Conservation (phyloP, 495 filamentous ascomycete genomes). For the Letharia columbiana region DNA sequence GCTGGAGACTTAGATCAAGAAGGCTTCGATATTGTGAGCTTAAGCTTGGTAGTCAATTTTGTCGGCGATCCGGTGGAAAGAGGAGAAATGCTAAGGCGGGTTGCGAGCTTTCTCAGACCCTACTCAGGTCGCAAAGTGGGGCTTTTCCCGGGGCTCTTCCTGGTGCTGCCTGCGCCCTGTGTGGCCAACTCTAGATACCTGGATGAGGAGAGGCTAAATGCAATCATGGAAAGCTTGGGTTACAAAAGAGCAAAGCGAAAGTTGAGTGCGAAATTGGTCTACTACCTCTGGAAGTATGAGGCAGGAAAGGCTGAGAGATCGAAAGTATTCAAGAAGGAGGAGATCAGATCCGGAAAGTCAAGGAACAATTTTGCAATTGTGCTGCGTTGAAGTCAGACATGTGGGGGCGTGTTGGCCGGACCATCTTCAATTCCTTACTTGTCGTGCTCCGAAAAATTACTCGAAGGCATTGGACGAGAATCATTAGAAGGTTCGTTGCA, state of each 20-base stretch:
- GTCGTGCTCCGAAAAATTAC: neutral
- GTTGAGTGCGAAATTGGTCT: conserved; percentile 72
- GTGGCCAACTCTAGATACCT: conserved; percentile 88
- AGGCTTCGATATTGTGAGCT: conserved; percentile 77
- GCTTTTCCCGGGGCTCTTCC: conserved; percentile 69
- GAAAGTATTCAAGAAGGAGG: conserved; percentile 54
- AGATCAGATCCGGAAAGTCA: conserved; percentile 59
- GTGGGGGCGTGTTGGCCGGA: neutral
- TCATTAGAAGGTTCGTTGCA: neutral
- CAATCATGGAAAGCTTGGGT: conserved; percentile 69
- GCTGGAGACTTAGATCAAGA: conserved; percentile 40
- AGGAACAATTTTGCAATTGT: conserved; percentile 88
- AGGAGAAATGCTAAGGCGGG: conserved; percentile 80
- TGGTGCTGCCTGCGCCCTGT: conserved; percentile 85
- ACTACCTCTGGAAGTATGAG: conserved; percentile 68
- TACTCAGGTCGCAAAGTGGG: conserved; percentile 20
- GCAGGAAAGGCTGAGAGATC: conserved; percentile 27
- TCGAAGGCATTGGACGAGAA: neutral
- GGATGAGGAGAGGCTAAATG: conserved; percentile 57
- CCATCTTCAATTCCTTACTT: neutral
- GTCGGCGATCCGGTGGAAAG: conserved; percentile 65
- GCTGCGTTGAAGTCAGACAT: conserved; percentile 31
- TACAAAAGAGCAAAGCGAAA: conserved; percentile 60
- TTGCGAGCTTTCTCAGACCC: conserved; percentile 53
- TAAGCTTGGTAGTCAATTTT: conserved; percentile 95